These are phyloP conservation scores for Gossypium stocksii DNA, from an alignment of 345 rosid genomes.

Conservation along the genomic window DNA sequence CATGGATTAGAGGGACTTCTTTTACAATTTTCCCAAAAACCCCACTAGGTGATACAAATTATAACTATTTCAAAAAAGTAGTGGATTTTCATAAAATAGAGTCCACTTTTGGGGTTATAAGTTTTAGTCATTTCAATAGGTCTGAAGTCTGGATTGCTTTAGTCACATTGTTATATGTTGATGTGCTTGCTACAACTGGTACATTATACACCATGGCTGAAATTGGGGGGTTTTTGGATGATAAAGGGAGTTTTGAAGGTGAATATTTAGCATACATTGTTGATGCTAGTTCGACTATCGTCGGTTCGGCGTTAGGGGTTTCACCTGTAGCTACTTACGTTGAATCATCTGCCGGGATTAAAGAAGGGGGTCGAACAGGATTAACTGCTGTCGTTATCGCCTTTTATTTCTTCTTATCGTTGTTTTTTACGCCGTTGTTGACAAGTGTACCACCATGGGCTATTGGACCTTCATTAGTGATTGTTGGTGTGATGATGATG, in stretches of 20 bases:
- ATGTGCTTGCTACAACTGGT: constrained; percentile 69
- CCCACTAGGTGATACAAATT: constrained; percentile 52
- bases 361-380: constrained; percentile 92
- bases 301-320: constrained; percentile 67
- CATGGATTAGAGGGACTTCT: constrained; percentile 78
- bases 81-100: constrained; percentile 68
- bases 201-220: constrained; percentile 81
- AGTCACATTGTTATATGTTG: constrained; percentile 58
- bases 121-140: constrained; percentile 50
- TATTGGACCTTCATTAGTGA: constrained; percentile 72
- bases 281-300: constrained; percentile 70
- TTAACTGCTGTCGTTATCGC: constrained; percentile 67
- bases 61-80: constrained; percentile 57
- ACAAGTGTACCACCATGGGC: constrained; percentile 91
- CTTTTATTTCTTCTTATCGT: constrained; percentile 47
- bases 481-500: constrained; percentile 91
- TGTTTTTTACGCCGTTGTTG: constrained; percentile 67
- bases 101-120: constrained; percentile 66
- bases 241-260: constrained; percentile 67
- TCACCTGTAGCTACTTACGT: constrained; percentile 60
- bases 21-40: constrained; percentile 66
- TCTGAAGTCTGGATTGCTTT: constrained; percentile 73
- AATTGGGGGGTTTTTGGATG: constrained; percentile 60
- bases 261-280: constrained; percentile 74
- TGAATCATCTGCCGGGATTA: constrained; percentile 82